These are phyloP conservation scores for Dendryphion nanum DNA, from an alignment of 2,329 filamentous ascomycete genomes.

Conservation along the genomic window DNA sequence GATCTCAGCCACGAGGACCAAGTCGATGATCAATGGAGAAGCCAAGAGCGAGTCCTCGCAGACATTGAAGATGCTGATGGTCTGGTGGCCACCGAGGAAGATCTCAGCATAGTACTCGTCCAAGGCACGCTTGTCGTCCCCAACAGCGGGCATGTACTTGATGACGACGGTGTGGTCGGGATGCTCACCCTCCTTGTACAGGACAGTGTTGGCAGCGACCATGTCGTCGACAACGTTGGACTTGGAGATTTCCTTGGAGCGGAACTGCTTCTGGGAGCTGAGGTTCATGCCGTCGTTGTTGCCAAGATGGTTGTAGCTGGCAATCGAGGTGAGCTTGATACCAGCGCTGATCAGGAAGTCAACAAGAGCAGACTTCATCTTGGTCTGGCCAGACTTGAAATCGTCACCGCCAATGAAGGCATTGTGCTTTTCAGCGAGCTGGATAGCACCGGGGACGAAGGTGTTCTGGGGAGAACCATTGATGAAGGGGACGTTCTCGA, in stretches of 20 bases:
- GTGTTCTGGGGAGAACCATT: constrained; percentile 99
- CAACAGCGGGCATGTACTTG: constrained; percentile 99
- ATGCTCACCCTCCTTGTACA: constrained; percentile 91
- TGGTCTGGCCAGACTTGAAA: constrained; percentile 99
- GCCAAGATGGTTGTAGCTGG: constrained; percentile 98
- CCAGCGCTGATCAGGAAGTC: constrained; percentile 98
- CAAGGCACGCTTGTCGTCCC: constrained; percentile 97
- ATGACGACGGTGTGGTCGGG: constrained; percentile 98
- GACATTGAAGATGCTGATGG: constrained; percentile 97
- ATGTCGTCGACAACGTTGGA: constrained; percentile 99
- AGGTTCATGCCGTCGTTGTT: constrained; percentile 99
- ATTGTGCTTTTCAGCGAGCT: constrained; percentile 81
- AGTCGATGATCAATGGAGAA: constrained; percentile 93
- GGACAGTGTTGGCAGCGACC: constrained; percentile 89
- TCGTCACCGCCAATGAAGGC: constrained; percentile 97
- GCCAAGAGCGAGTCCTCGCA: constrained; percentile 98
- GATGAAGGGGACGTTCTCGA: constrained; percentile 91
- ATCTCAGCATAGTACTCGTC: constrained; percentile 99
- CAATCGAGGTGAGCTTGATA: constrained; percentile 98
- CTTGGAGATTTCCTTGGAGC: constrained; percentile 99
- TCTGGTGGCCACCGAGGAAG: constrained; percentile 97
- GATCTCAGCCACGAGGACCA: constrained; percentile 90
- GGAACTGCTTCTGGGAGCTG: constrained; percentile 96
- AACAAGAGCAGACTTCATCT: constrained; percentile 99
- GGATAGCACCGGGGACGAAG: constrained; percentile 88